Conservation (phyloP, 306 rosid species). For the Cicer yamashitae region DNA sequence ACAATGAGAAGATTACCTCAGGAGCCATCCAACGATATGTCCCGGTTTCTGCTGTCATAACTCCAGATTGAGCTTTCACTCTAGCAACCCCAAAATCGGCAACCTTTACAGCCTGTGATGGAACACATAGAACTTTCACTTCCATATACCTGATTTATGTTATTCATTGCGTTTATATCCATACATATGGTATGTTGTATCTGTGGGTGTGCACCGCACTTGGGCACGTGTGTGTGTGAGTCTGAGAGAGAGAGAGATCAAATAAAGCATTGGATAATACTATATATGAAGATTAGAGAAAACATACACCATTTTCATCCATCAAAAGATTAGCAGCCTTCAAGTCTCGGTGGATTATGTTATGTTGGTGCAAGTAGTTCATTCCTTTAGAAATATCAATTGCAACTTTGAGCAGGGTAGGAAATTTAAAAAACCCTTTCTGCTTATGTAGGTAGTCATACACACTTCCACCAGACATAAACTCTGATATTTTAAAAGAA, state of each 20-base stretch:
- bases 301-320: conserved; percentile 90
- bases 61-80: conserved; percentile 92
- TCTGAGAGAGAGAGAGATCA: conserved; percentile 7
- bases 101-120: conserved; percentile 86
- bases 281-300: conserved; percentile 13
- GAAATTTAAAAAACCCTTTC: conserved; percentile 85
- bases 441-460: conserved; percentile 96
- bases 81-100: conserved; percentile 99
- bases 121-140: conserved; percentile 32
- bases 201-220: background rate
- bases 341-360: conserved; percentile 95
- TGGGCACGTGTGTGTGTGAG: background rate
- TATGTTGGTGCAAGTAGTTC: conserved; percentile 95
- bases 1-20: conserved; percentile 60
- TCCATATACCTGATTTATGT: conserved; percentile 17
- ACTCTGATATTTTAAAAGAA: conserved; percentile 64
- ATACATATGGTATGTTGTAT: conserved; percentile 4
- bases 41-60: conserved; percentile 99
- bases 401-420: conserved; percentile 85
- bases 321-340: conserved; percentile 96
- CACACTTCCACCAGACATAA: conserved; percentile 97
- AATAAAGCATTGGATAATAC: conserved; percentile 13
- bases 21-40: conserved; percentile 99
- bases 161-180: conserved; percentile 22
- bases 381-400: conserved; percentile 93